Conservation (phyloP, 805 yeast species). For the Candida nemodendra region DNA sequence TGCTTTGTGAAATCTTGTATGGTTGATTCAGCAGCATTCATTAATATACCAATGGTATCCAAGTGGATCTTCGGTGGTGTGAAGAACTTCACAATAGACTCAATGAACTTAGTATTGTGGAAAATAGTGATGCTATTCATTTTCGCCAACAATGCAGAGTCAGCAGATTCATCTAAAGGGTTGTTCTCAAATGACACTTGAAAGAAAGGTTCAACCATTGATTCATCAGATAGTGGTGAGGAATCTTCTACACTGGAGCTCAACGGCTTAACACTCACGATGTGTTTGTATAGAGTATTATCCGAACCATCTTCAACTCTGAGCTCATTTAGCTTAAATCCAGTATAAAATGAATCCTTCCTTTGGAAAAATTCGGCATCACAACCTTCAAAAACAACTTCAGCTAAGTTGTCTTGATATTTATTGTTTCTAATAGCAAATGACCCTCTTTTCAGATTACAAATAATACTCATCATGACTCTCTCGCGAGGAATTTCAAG, state of each 20-base stretch:
- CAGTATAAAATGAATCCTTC: slow-evolving; percentile 70
- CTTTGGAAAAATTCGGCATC: slow-evolving; percentile 70
- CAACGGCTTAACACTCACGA: slow-evolving; percentile 76
- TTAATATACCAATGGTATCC: slow-evolving; percentile 85
- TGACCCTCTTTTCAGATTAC: slow-evolving; percentile 75
- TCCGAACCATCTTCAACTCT: slow-evolving; percentile 85
- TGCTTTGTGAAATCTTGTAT: slow-evolving; percentile 88
- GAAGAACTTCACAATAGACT: slow-evolving; percentile 72
- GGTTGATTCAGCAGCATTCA: slow-evolving; percentile 93
- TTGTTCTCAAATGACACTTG: slow-evolving; percentile 78
- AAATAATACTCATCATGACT: slow-evolving; percentile 62
- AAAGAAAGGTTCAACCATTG: slow-evolving; percentile 63
- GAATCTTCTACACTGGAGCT: slow-evolving; percentile 38
- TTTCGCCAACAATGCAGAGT: slow-evolving; percentile 69
- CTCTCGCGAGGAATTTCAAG: slow-evolving; percentile 72
- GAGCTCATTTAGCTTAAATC: slow-evolving; percentile 76
- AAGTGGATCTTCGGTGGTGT: slow-evolving; percentile 81
- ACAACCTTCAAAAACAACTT: slow-evolving; percentile 80
- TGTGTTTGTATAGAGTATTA: slow-evolving; percentile 76
- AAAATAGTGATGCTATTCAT: slow-evolving; percentile 85
- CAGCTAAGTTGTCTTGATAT: slow-evolving; percentile 55
- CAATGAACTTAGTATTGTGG: slow-evolving; percentile 82
- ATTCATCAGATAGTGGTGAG: slow-evolving; percentile 10
- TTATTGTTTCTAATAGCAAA: slow-evolving; percentile 53
- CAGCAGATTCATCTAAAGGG: slow-evolving; percentile 83